phyloP scores from a whole-genome alignment of 371 early-diverging fungal species.

The Rhizomucor miehei region DNA sequence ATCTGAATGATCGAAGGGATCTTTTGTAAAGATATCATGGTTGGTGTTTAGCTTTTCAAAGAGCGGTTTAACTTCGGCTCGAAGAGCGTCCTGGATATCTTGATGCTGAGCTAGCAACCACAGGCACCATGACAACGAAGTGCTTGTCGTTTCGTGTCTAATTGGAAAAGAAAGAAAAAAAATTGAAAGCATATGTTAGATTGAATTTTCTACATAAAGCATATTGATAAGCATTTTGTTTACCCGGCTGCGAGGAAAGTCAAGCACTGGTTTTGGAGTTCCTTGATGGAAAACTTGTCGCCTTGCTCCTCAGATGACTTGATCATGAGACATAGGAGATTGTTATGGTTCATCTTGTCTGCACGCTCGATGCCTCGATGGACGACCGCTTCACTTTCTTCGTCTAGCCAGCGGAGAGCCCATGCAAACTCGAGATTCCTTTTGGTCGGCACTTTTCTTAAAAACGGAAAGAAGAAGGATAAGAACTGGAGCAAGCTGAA shows the following conservation, averaged over 20 bases:
- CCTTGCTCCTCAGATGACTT: slow-evolving; percentile 11
- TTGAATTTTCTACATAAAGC: no score
- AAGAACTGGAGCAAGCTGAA: slow-evolving; percentile 25
- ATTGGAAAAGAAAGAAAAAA: no score
- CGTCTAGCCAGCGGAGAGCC: slow-evolving; percentile 21
- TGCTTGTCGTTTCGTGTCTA: slow-evolving; percentile 51
- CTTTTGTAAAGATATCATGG: slow-evolving; percentile 1
- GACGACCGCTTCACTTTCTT: slow-evolving; percentile 42
- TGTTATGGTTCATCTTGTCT: slow-evolving; percentile 12
- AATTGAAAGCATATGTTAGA: no score
- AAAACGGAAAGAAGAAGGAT: slow-evolving; percentile 34
- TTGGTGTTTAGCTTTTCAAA: background rate
- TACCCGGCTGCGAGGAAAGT: slow-evolving; percentile 31
- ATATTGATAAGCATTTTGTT: no score
- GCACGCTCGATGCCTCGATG: slow-evolving; percentile 32
- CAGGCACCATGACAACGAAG: slow-evolving; percentile 52
- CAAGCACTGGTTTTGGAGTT: slow-evolving; percentile 18
- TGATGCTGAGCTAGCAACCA: slow-evolving; percentile 49
- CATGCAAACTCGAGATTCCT: slow-evolving; percentile 15
- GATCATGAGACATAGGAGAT: slow-evolving; percentile 34
- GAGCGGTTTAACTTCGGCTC: slow-evolving; percentile 40
- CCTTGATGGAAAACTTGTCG: slow-evolving; percentile 24
- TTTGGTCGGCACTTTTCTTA: slow-evolving; percentile 32
- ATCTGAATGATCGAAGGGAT: slow-evolving; percentile 1
- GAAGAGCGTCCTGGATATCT: slow-evolving; percentile 39